These are phyloP conservation scores for Hygrophoropsis aurantiaca DNA, from an alignment of 768 basidiomycete genomes.

Conservation along the genomic window DNA sequence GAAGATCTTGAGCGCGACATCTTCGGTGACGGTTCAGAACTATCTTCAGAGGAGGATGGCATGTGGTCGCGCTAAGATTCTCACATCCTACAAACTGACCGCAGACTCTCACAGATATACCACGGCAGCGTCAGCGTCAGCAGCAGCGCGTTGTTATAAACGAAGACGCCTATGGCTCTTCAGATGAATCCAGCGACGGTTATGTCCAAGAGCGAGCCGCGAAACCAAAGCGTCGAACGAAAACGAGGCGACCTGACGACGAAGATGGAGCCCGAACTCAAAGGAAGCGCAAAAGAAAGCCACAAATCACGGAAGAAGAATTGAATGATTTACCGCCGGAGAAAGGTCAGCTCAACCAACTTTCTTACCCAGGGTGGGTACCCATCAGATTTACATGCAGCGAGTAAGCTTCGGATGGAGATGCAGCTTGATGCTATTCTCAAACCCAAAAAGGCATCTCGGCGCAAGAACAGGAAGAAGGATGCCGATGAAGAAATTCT, in stretches of 20 bases:
- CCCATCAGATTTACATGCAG: conserved; percentile 39
- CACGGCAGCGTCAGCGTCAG: conserved; percentile 41
- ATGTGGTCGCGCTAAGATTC: conserved; percentile 3
- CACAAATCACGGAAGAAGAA: conserved; percentile 61
- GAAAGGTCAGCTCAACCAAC: conserved; percentile 51
- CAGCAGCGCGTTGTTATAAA: conserved; percentile 28
- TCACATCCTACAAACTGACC: background rate
- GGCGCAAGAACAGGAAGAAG: conserved; percentile 70
- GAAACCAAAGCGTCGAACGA: conserved; percentile 23
- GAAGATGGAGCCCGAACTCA: conserved; percentile 34
- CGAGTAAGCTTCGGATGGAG: conserved; percentile 73
- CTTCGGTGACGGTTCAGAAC: conserved; percentile 84
- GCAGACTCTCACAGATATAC: conserved; percentile 33
- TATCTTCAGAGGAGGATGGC: conserved; percentile 73
- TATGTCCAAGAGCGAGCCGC: conserved; percentile 41
- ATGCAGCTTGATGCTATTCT: conserved; percentile 86
- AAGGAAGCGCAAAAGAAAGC: conserved; percentile 62
- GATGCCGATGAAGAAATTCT: conserved; percentile 73
- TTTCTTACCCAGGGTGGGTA: background rate
- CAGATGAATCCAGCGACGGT: conserved; percentile 50
- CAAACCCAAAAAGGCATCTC: conserved; percentile 70
- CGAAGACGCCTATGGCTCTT: conserved; percentile 35
- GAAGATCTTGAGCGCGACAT: conserved; percentile 64
- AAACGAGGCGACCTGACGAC: conserved; percentile 42
- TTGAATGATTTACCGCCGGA: conserved; percentile 71